Base-by-base conservation (phyloP, 1,284 basidiomycete species). In the Leccinum solheimii region DNA sequence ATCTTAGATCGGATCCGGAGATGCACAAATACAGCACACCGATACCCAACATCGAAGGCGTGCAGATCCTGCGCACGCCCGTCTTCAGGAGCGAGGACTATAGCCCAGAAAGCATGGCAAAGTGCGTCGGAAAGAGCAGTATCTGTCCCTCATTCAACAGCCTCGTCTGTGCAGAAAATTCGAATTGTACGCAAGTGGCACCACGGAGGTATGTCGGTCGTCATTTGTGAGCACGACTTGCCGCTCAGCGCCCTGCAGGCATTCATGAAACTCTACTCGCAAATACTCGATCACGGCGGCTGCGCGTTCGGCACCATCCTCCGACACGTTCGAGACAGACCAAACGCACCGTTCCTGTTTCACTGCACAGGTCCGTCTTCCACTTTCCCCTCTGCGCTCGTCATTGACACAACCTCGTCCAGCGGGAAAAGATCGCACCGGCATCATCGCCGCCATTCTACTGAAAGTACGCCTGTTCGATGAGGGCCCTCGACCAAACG, bases 381-480 rank as follows among this genome's bases (percentile, higher is more conserved):
- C 7, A 11, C 6, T 53, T 3, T 11, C n/a, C 27, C 11, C 5
- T 49, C 6, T 10, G 14, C 38, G 8, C 13, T 38, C 27, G 3
- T 40, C 51, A 26, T 38, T 60, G 19, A 72, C 51, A 32, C 5
- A 16, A 13, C 11, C 3, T 27, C n/a, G 16, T 48, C 16, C n/a
- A 84, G 84, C 83, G 56, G 91, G 91, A 9, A 92, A 92, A 73
- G 91, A 92, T 74, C 78, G 90, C 65, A 92, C 90, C 3, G 91
- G 90, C 9, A 77, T 92, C n/a, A 74, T 87, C 49, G 88, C 90
- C 21, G 90, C 89, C 3, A 79, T 92, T 45, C 67, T 92, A 11
- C 76, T 92, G 27, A 86, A 86, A 73, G 90, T 90, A 69, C 40
- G 76, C 56, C 5, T 9, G 8, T 36, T 55, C 21, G 13, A 26